These are phyloP conservation scores for Neopestalotiopsis sp. DNA, from an alignment of 2,329 filamentous ascomycete genomes.

Conservation along the genomic window DNA sequence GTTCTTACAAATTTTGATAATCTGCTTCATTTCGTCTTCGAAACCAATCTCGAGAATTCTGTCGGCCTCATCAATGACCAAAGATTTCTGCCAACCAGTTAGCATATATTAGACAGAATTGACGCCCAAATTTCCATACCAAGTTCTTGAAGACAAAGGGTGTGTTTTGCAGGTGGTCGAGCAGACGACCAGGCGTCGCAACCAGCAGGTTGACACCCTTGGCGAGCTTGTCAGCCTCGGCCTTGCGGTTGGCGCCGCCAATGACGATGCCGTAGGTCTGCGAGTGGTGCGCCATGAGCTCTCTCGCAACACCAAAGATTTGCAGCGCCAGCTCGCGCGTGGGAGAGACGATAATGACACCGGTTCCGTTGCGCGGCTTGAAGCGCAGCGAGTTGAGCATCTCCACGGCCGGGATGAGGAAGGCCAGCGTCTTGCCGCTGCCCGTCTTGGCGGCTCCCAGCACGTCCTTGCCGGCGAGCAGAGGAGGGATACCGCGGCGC, in stretches of 20 bases:
- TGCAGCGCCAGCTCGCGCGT: constrained; percentile 94
- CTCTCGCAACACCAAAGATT: constrained; percentile 92
- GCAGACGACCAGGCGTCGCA: constrained; percentile 87
- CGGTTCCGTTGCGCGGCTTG: constrained; percentile 85
- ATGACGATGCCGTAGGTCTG: constrained; percentile 96
- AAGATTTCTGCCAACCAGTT: constrained; percentile 59
- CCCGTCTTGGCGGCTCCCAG: constrained; percentile 92
- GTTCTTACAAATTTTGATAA: constrained; percentile 75
- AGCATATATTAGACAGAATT: background rate
- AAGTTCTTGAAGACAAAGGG: constrained; percentile 52
- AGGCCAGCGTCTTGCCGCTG: constrained; percentile 93
- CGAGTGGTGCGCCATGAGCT: constrained; percentile 93
- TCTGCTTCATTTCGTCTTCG: constrained; percentile 97
- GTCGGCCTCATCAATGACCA: constrained; percentile 97
- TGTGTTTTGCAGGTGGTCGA: constrained; percentile 95
- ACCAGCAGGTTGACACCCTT: constrained; percentile 96
- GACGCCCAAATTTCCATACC: constrained; percentile 58
- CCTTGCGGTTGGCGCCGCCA: constrained; percentile 87
- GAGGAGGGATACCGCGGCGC: constrained; percentile 81
- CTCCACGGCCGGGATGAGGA: constrained; percentile 92
- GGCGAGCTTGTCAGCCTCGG: constrained; percentile 90
- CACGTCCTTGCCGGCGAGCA: constrained; percentile 89
- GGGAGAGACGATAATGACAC: constrained; percentile 90
- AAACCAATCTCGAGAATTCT: constrained; percentile 97
- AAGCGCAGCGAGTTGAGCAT: constrained; percentile 90